Evolutionary conservation across 2,329 filamentous ascomycete species (phyloP).

Genomic region (Metarhizium album): DNA sequence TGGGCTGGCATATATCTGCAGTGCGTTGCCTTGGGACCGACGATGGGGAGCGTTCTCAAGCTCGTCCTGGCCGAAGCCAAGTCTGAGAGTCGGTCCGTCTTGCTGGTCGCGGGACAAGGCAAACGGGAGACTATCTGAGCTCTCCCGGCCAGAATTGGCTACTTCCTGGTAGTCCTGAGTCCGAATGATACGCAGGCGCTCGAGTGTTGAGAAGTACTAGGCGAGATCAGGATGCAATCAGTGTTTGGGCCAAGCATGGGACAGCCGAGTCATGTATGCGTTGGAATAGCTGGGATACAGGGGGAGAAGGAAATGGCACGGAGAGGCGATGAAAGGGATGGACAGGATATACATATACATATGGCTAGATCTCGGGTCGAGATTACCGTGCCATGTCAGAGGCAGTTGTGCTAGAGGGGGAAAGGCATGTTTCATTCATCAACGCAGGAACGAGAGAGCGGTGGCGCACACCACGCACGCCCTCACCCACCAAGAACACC

Average conservation of each 20-base stretch:
- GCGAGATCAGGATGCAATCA: slow-evolving; percentile 1
- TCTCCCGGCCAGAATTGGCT: slow-evolving; percentile 16
- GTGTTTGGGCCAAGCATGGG: neutral
- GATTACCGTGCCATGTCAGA: slow-evolving; percentile 2
- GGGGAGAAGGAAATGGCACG: neutral
- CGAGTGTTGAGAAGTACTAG: slow-evolving; percentile 64
- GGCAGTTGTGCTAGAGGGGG: slow-evolving; percentile 15
- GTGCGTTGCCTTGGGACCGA: neutral
- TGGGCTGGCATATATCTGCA: slow-evolving; percentile 1
- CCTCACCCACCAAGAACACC: too few relatives aligned
- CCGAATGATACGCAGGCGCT: slow-evolving; percentile 57
- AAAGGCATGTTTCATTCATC: slow-evolving; percentile 29
- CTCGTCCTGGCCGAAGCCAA: slow-evolving; percentile 9
- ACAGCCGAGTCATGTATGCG: neutral
- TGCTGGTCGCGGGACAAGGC: slow-evolving; percentile 7
- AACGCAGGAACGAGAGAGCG: slow-evolving; percentile 24
- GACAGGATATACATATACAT: slow-evolving; percentile 1
- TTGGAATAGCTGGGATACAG: too few relatives aligned
- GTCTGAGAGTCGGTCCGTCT: slow-evolving; percentile 1
- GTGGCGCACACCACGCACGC: slow-evolving; percentile 3
- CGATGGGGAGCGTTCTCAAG: slow-evolving; percentile 9
- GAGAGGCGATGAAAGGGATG: neutral
- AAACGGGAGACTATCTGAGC: slow-evolving; percentile 13
- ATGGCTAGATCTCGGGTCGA: slow-evolving; percentile 2
- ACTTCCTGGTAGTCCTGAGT: slow-evolving; percentile 20